These are phyloP conservation scores for Penicillium psychrofluorescens DNA, from an alignment of 495 filamentous ascomycete genomes.

Conservation along the genomic window DNA sequence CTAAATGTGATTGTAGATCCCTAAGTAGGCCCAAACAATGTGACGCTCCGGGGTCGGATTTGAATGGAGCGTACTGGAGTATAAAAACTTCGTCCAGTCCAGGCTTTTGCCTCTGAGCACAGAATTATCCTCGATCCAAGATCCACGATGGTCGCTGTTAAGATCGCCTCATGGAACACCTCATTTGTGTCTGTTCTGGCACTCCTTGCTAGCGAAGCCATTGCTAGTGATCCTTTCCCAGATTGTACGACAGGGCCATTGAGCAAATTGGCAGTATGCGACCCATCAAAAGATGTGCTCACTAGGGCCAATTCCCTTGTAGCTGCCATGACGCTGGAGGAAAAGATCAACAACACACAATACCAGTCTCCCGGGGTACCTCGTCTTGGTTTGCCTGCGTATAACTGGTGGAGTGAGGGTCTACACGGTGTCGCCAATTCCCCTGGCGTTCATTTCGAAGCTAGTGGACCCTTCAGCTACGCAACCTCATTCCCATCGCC, in stretches of 20 bases:
- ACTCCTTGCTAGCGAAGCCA: not conserved
- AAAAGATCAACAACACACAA: slow-evolving; percentile 51
- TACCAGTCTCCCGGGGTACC: slow-evolving; percentile 48
- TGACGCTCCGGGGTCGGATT: no score
- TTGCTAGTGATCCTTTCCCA: slow-evolving; percentile 8
- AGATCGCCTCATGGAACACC: not conserved
- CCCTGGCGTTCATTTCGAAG: slow-evolving; percentile 39
- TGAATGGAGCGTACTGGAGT: no score
- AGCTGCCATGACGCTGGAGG: slow-evolving; percentile 38
- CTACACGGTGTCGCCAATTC: slow-evolving; percentile 47
- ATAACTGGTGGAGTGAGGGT: slow-evolving; percentile 40
- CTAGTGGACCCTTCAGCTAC: slow-evolving; percentile 44
- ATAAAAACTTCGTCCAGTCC: no score
- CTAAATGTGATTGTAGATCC: not conserved
- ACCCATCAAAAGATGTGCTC: slow-evolving; percentile 32
- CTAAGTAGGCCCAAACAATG: not conserved
- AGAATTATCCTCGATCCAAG: no score
- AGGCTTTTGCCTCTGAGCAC: no score
- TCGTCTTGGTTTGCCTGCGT: slow-evolving; percentile 48
- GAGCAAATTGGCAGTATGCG: slow-evolving; percentile 36
- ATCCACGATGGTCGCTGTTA: no score
- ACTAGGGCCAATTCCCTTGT: slow-evolving; percentile 39
- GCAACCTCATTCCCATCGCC: slow-evolving; percentile 58
- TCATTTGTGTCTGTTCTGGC: not conserved
- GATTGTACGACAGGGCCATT: slow-evolving; percentile 28